phyloP scores from a whole-genome alignment of 768 basidiomycete species.

The Scleroderma citrinum region DNA sequence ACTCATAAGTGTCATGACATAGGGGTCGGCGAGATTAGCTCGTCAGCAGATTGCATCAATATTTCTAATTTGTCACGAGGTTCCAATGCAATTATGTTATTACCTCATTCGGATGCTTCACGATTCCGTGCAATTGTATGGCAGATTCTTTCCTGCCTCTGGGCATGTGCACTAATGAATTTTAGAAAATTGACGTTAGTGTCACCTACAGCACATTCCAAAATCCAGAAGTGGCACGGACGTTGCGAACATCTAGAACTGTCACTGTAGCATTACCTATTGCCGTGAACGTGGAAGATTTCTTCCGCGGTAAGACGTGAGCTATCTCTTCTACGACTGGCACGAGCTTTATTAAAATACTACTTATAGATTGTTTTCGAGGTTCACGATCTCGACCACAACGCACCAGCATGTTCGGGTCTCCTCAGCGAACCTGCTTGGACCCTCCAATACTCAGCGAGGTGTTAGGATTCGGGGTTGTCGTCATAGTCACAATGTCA shows the following conservation, averaged over 20 bases:
- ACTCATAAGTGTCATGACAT: constrained; percentile 4
- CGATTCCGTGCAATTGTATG: constrained; percentile 57
- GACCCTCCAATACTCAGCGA: constrained; percentile 37
- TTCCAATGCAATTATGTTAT: constrained; percentile 39
- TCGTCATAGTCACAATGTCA: constrained; percentile 39
- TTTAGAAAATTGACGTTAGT: constrained; percentile 61
- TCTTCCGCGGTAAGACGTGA: constrained; percentile 82
- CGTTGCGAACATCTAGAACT: constrained; percentile 45
- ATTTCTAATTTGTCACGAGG: constrained; percentile 45
- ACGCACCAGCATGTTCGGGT: constrained; percentile 78
- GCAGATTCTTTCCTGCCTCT: constrained; percentile 3
- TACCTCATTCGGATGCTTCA: constrained; percentile 67
- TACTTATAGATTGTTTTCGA: constrained; percentile 68
- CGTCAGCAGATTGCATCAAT: constrained; percentile 39
- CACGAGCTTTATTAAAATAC: not conserved
- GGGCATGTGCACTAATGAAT: constrained; percentile 1
- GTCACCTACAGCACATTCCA: constrained; percentile 61
- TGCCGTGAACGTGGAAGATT: constrained; percentile 93
- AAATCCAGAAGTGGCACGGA: constrained; percentile 49
- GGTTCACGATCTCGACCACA: constrained; percentile 84
- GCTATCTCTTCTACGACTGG: constrained; percentile 8
- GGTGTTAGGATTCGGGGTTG: constrained; percentile 50
- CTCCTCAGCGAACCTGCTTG: constrained; percentile 49
- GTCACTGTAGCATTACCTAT: constrained; percentile 74
- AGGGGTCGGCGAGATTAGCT: constrained; percentile 28